Evolutionary conservation across 352 stramenopile species (phyloP), one percentile per base, ranked within the genome.

Genomic region (Globisporangium ultimum): DNA sequence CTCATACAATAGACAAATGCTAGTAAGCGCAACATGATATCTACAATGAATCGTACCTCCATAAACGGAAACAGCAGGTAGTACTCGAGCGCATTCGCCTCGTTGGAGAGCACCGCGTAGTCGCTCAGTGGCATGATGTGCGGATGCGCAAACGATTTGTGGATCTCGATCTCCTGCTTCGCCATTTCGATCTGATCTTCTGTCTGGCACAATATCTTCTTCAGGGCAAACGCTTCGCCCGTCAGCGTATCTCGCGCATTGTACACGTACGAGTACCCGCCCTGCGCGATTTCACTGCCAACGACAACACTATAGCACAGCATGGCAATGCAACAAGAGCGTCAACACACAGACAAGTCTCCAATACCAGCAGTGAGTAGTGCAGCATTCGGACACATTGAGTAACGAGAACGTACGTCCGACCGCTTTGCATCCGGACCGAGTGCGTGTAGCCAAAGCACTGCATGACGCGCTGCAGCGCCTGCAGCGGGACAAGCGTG

Each of bases 221-320:
- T 97, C 46, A 97, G 84, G 52, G 89, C 89, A 51, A 93, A 96
- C 43, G 68, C 55, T 46, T 94, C 80, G 20, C 88, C 81, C 14
- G 85, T 94, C 36, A 72, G 54, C 11, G 80, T 70, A 55, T 97
- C 85, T 42, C 74, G 73, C 7, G 84, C 83, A 38, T 72, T 74
- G 64, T 91, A 96, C 40, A 97, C 89, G 54, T 88, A 93, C 41
- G 86, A 93, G 66, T 90, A 96, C 1, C 84, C 89, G 47, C 89
- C 88, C 68, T 97, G 87, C 4, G 89, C 85, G 48, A 97, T 76
- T 63, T 92, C 84, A 0, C 58, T 67, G 17, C 78, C 67, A 14
- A 91, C 66, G 5, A 66, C 63, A 15, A 95, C 74, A 1, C 83
- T 92, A 12, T 18, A 2, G 3, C 17, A 51, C 21, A 52, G n/a